Base-by-base conservation (phyloP, 2,329 filamentous ascomycete species). In the Fulvia fulva region DNA sequence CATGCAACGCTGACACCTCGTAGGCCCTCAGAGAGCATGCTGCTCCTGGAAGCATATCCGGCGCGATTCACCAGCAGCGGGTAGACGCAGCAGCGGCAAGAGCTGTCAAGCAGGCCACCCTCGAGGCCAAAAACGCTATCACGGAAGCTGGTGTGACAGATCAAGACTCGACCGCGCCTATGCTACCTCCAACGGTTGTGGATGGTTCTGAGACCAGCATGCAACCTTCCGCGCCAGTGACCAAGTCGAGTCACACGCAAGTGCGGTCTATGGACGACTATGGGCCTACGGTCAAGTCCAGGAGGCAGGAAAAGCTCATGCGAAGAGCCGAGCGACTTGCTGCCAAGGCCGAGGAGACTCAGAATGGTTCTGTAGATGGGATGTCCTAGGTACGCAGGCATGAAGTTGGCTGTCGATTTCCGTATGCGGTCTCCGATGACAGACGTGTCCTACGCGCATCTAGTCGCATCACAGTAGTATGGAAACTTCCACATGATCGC, bases 1-100 rank as follows among this genome's bases (percentile, higher is more conserved):
- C 23, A 6, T n/a, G 16, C 50, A 23, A 19, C 28, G n/a, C 32
- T 19, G 8, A 25, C 19, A n/a, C 3, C 5, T 9, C 28, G 26
- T 34, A 54, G 52, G 52, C 52, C 22, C 9, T 46, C 16, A 45
- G 21, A 19, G 52, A 54, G 23, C 41, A 54, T 41, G 43, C 37
- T 1, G 26, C 25, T 19, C 41, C 52, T 11, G 52, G 52, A 12
- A 44, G 52, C 22, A 26, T 50, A 7, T 21, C 22, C 47, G n/a
- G n/a, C 6, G 26, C 25, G 26, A 26, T 50, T n/a, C 47, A 50
- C 3, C 2, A 14, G n/a, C 25, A 11, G 11, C 47, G 47, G n/a
- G 47, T 26, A 16, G 44, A 47, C 3, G 44, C 44, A 25, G 8
- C 25, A 21, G 47, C 26, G 21, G 26, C 47, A n/a, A 50, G 26